Evolutionary conservation across 2,329 filamentous ascomycete species (phyloP).

Genomic region (Aureobasidium sp.): DNA sequence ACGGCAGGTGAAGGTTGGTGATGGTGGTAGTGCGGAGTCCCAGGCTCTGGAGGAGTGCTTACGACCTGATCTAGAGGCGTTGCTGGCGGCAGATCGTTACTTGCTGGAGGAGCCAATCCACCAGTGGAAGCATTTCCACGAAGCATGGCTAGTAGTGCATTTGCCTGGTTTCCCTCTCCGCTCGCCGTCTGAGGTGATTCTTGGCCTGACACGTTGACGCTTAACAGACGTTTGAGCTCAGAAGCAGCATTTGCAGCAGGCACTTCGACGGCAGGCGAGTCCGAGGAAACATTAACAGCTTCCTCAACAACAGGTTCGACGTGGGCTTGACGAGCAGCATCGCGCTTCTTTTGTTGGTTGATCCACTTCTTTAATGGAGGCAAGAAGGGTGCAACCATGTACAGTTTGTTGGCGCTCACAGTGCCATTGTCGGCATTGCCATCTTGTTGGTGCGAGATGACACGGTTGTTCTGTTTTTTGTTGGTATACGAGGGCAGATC

Average conservation of each 20-base stretch:
- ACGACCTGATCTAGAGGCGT: conserved; percentile 49
- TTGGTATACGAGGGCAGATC: conserved; percentile 79
- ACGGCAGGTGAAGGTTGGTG: conserved; percentile 37
- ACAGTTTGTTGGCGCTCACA: conserved; percentile 78
- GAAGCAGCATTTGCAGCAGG: conserved; percentile 20
- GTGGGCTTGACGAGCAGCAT: conserved; percentile 29
- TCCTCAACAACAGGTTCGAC: conserved; percentile 12
- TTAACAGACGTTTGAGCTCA: conserved; percentile 47
- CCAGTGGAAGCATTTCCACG: conserved; percentile 32
- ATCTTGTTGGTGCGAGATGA: conserved; percentile 40
- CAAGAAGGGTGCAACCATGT: conserved; percentile 95
- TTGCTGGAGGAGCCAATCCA: conserved; percentile 21
- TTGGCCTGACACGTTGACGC: conserved; percentile 22
- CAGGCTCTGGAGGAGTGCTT: conserved; percentile 46
- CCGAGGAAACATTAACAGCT: conserved; percentile 15
- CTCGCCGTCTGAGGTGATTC: conserved; percentile 29
- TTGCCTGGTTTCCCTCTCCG: conserved; percentile 37
- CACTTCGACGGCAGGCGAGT: conserved; percentile 10
- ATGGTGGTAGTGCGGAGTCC: conserved; percentile 50
- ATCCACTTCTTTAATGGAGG: conserved; percentile 86
- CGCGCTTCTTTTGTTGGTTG: conserved; percentile 70
- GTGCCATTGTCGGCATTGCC: conserved; percentile 40
- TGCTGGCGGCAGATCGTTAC: conserved; percentile 23
- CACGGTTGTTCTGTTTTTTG: conserved; percentile 50
- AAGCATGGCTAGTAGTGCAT: conserved; percentile 52